Conservation (phyloP, 1,284 basidiomycete genomes). For the Pseudozyma thailandica region DNA sequence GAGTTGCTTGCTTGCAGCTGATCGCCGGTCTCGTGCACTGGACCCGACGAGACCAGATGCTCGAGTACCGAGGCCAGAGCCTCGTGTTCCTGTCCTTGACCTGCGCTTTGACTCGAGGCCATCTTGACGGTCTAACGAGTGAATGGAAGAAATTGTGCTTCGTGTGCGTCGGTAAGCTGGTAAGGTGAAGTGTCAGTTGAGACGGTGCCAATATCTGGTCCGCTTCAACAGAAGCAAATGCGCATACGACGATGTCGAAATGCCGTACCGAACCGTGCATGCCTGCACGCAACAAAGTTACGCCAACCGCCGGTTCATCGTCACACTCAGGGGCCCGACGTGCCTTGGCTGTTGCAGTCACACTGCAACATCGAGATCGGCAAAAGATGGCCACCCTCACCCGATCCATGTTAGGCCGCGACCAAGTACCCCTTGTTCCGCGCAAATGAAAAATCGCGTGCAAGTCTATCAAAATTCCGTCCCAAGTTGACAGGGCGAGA, state of each 20-base stretch:
- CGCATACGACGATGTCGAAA: too few relatives aligned
- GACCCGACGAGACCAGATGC: constrained; percentile 41
- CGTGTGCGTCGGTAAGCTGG: too few relatives aligned
- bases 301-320: neutral
- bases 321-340: neutral
- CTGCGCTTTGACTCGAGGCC: constrained; percentile 1
- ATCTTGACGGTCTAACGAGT: constrained; percentile 2
- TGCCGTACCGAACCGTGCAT: neutral
- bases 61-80: constrained; percentile 40
- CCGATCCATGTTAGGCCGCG: too few relatives aligned
- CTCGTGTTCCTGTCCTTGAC: constrained; percentile 33
- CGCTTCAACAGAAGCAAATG: too few relatives aligned
- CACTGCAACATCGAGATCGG: too few relatives aligned
- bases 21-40: constrained; percentile 26
- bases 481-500: neutral
- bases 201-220: too few relatives aligned
- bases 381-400: too few relatives aligned
- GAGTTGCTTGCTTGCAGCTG: constrained; percentile 18
- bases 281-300: too few relatives aligned
- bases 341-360: neutral
- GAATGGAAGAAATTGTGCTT: neutral
- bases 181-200: too few relatives aligned
- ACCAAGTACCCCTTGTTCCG: too few relatives aligned
- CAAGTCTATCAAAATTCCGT: neutral
- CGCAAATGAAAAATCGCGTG: neutral